Evolutionary conservation across 2,329 filamentous ascomycete genomes (phyloP), one percentile per base, ranked within the genome.

Genomic region (Xylaria sp.): DNA sequence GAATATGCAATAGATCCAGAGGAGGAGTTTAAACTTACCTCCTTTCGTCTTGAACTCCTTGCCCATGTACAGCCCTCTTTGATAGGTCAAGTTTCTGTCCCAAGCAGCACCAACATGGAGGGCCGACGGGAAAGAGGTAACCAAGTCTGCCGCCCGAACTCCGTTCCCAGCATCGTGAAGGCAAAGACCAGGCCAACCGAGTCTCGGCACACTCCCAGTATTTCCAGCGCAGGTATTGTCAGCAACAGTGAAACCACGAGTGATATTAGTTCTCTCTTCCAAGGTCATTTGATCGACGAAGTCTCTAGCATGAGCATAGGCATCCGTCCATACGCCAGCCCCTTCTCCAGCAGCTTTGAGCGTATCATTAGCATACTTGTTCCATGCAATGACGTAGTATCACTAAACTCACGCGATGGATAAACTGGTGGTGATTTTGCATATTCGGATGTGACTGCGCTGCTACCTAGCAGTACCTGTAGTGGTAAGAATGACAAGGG

Each of bases 211-310:
- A 0, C 80, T 80, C 3, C 84, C 84, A 0, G 83, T 84, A 63
- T 82, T 84, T 1, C 84, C 84, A 1, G 83, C 81, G 64, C 84
- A 86, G n/a, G 79, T 76, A 67, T 84, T 85, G 82, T 90, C 90
- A 18, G 62, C 63, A 29, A 72, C 57, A 10, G 72, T 65, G 63
- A 77, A 78, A 48, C 83, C 83, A n/a, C 81, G 77, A 1, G 84
- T 85, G 5, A 85, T 77, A 68, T 86, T 85, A 40, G 80, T 88
- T 75, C 90, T 91, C 75, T 92, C 90, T 13, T 90, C 89, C 1
- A 92, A 78, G 0, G 89, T 92, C 86, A 92, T 87, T 60, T 87
- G 84, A 32, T 80, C 79, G 10, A 91, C 89, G 2, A 92, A 78
- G 1, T 79, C 76, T 40, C 84, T 81, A 1, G 90, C 90, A 69